Evolutionary conservation across 176 grass and related monocot species (phyloP).

Genomic region (Areca catechu): DNA sequence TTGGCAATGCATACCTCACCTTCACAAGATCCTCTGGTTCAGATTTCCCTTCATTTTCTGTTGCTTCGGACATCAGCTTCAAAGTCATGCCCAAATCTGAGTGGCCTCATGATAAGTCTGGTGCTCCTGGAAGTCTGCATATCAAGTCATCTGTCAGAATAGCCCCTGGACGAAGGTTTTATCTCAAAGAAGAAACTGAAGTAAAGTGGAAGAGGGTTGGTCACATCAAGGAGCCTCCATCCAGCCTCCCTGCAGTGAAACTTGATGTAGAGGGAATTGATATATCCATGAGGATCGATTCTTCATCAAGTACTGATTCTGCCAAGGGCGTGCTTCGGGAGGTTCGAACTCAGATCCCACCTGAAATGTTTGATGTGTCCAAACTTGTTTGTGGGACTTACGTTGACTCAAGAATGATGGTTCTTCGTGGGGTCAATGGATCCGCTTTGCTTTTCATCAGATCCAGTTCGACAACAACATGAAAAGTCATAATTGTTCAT

Average conservation of each 20-base stretch:
- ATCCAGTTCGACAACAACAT: slow-evolving; percentile 29
- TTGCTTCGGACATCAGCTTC: slow-evolving; percentile 64
- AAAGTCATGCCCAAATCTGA: slow-evolving; percentile 64
- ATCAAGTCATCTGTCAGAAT: slow-evolving; percentile 43
- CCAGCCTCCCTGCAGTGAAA: slow-evolving; percentile 49
- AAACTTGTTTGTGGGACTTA: slow-evolving; percentile 82
- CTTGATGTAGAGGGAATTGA: slow-evolving; percentile 35
- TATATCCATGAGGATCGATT: slow-evolving; percentile 49
- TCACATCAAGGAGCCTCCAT: slow-evolving; percentile 46
- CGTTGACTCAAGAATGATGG: slow-evolving; percentile 75
- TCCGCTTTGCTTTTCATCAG: slow-evolving; percentile 74
- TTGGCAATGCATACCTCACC: slow-evolving; percentile 53
- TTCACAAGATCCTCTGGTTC: slow-evolving; percentile 23
- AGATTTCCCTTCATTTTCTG: slow-evolving; percentile 24
- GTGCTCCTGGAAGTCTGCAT: slow-evolving; percentile 41
- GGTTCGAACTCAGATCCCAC: slow-evolving; percentile 63
- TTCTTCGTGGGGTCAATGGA: slow-evolving; percentile 64
- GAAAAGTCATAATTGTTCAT: background rate
- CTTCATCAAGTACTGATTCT: slow-evolving; percentile 21
- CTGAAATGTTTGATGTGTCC: slow-evolving; percentile 80
- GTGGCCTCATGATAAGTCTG: slow-evolving; percentile 91
- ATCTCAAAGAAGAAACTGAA: slow-evolving; percentile 37
- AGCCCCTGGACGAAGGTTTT: slow-evolving; percentile 46
- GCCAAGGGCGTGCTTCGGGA: slow-evolving; percentile 62
- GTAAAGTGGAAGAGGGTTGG: slow-evolving; percentile 41